phyloP scores from a whole-genome alignment of 768 basidiomycete genomes.

The Leccinum olivaceopallidum region DNA sequence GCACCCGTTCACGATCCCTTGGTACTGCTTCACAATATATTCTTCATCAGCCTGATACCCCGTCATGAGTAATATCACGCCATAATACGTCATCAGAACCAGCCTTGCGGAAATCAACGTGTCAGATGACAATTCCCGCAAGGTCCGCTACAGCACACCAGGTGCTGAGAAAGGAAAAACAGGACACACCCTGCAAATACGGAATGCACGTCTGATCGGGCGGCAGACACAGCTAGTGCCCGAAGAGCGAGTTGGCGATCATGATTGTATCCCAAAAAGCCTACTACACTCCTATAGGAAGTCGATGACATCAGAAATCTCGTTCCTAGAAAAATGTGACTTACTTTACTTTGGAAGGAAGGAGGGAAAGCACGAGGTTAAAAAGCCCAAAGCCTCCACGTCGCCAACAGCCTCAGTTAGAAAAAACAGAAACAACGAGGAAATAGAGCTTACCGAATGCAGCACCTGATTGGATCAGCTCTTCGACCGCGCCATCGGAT shows the following conservation, averaged over 20 bases:
- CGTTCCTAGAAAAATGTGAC: conserved; percentile 14
- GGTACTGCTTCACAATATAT: conserved; percentile 62
- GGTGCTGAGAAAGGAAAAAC: background rate
- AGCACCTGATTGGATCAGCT: conserved; percentile 70
- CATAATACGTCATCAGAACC: conserved; percentile 81
- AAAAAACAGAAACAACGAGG: background rate
- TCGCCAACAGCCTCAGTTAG: background rate
- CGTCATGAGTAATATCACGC: conserved; percentile 64
- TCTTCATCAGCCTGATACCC: conserved; percentile 78
- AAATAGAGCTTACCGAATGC: conserved; percentile 62
- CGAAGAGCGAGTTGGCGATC: conserved; percentile 68
- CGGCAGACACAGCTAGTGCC: conserved; percentile 67
- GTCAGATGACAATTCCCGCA: background rate
- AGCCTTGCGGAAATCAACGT: conserved; percentile 41
- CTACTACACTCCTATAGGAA: conserved; percentile 59
- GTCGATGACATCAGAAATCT: background rate
- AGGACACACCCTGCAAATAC: conserved; percentile 69
- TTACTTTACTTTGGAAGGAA: conserved; percentile 71
- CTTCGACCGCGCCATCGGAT: conserved; percentile 62
- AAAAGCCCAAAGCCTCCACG: conserved; percentile 62
- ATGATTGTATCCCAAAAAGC: conserved; percentile 75
- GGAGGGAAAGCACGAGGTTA: conserved; percentile 75
- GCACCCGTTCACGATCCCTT: conserved; percentile 62
- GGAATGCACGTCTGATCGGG: conserved; percentile 67
- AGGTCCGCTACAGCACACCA: background rate